A percentile compares a stretch with the other conserved stretches of the same genome.
These are phyloP conservation scores for Botrytis elliptica DNA, from an alignment of 2,329 filamentous ascomycete species.

Conservation along the genomic window DNA sequence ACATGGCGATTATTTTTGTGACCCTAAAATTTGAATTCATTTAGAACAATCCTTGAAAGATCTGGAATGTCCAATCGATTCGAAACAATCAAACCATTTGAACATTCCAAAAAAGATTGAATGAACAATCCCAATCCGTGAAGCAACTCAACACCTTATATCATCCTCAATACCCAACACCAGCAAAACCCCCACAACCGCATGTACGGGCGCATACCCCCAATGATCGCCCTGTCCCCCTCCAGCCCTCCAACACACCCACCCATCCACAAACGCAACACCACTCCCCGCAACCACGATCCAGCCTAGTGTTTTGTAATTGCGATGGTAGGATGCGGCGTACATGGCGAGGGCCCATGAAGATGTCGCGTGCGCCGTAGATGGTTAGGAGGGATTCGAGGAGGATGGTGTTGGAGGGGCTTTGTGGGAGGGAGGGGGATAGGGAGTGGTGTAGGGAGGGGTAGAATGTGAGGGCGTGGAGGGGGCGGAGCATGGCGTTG, in stretches of 20 bases:
- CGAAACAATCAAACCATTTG: neutral
- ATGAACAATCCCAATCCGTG: neutral
- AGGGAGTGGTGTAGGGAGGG: conserved; percentile 26
- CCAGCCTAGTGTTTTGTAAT: conserved; percentile 44
- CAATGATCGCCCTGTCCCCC: conserved; percentile 50
- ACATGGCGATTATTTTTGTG: neutral
- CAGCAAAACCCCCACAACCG: neutral
- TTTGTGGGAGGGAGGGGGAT: neutral
- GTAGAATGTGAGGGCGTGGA: conserved; percentile 40
- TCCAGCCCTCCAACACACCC: conserved; percentile 43
- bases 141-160: neutral
- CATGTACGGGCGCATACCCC: neutral
- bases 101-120: too few species aligned
- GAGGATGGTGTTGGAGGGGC: conserved; percentile 28
- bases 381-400: conserved; percentile 47
- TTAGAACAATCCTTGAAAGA: neutral
- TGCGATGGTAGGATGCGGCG: conserved; percentile 42
- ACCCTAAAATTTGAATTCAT: neutral
- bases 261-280: conserved; percentile 49
- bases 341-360: conserved; percentile 46
- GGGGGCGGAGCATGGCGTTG: conserved; percentile 40
- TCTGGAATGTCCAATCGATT: neutral
- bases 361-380: conserved; percentile 51
- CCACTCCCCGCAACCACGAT: conserved; percentile 44
- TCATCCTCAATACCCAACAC: neutral